These are phyloP conservation scores for Paecilomyces variotii DNA, from an alignment of 2,329 filamentous ascomycete species.

Conservation along the genomic window DNA sequence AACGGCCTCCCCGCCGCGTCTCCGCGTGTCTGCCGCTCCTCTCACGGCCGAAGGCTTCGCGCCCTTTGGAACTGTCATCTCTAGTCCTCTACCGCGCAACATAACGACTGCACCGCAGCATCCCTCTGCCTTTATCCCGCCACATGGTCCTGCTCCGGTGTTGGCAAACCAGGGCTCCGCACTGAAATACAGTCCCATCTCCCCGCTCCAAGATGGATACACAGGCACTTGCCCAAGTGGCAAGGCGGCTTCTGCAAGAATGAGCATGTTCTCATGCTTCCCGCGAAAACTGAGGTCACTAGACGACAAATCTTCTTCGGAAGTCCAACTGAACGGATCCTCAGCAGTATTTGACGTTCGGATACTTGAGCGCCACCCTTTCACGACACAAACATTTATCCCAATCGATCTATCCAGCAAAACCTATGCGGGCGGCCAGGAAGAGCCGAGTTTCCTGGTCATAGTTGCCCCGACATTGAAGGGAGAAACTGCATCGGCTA, in stretches of 20 bases:
- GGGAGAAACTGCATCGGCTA: conserved; percentile 26
- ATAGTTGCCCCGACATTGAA: conserved; percentile 76
- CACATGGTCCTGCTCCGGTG: conserved; percentile 43
- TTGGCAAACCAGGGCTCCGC: conserved; percentile 81
- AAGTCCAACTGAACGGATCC: background rate
- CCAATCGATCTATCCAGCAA: conserved; percentile 54
- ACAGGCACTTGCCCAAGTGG: conserved; percentile 39
- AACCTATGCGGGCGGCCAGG: conserved; percentile 13
- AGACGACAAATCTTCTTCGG: conserved; percentile 6
- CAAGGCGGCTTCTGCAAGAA: conserved; percentile 49
- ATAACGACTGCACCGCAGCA: conserved; percentile 34
- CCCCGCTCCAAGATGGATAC: conserved; percentile 66
- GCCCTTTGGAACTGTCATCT: conserved; percentile 74
- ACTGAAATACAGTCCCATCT: conserved; percentile 75
- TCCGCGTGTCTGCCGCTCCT: conserved; percentile 51
- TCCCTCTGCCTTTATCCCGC: conserved; percentile 37
- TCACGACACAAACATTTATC: conserved; percentile 86
- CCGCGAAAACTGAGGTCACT: conserved; percentile 48
- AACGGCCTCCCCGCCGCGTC: conserved; percentile 25
- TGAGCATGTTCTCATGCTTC: conserved; percentile 86
- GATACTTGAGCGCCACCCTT: conserved; percentile 86
- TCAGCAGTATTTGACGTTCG: conserved; percentile 52
- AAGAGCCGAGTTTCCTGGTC: conserved; percentile 58
- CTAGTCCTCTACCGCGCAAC: conserved; percentile 57
- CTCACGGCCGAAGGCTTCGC: conserved; percentile 63